phyloP scores from a whole-genome alignment of 805 yeast genomes.

The Trichomonascus vanleenenianus region DNA sequence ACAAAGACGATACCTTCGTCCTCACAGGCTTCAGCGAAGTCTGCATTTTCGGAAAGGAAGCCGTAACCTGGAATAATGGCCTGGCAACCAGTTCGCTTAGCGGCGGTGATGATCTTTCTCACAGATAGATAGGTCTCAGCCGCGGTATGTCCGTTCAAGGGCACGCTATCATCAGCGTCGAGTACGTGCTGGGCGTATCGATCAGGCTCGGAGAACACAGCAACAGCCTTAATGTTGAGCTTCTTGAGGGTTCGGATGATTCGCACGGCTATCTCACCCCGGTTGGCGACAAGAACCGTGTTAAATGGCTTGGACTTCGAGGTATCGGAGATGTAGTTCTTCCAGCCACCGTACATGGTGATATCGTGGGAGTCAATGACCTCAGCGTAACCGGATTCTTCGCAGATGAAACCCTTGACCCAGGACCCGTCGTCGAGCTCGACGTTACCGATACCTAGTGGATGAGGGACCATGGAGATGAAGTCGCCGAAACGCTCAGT shows the following conservation, averaged over 20 bases:
- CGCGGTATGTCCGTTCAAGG: slow-evolving; percentile 74
- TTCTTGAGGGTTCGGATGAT: slow-evolving; percentile 83
- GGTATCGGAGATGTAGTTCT: slow-evolving; percentile 39
- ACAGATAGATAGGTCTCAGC: slow-evolving; percentile 84
- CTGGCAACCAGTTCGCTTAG: slow-evolving; percentile 74
- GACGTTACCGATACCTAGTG: slow-evolving; percentile 90
- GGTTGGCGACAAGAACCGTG: slow-evolving; percentile 86
- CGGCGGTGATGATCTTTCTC: slow-evolving; percentile 80
- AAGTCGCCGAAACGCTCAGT: slow-evolving; percentile 70
- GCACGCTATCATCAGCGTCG: slow-evolving; percentile 73
- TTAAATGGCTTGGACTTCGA: slow-evolving; percentile 56
- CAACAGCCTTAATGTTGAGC: slow-evolving; percentile 68
- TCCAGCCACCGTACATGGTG: slow-evolving; percentile 87
- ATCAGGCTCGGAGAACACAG: slow-evolving; percentile 88
- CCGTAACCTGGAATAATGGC: slow-evolving; percentile 99
- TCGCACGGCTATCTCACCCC: slow-evolving; percentile 97
- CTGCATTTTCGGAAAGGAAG: slow-evolving; percentile 92
- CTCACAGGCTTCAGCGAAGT: slow-evolving; percentile 81
- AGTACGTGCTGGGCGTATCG: slow-evolving; percentile 80
- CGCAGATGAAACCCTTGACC: slow-evolving; percentile 93
- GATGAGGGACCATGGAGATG: slow-evolving; percentile 84
- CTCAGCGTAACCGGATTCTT: slow-evolving; percentile 72
- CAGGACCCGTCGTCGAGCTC: slow-evolving; percentile 73
- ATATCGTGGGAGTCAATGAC: slow-evolving; percentile 66
- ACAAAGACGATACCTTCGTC: slow-evolving; percentile 82